Evolutionary conservation across 1,284 basidiomycete species (phyloP).

Genomic region (Apiotrichum gracile): DNA sequence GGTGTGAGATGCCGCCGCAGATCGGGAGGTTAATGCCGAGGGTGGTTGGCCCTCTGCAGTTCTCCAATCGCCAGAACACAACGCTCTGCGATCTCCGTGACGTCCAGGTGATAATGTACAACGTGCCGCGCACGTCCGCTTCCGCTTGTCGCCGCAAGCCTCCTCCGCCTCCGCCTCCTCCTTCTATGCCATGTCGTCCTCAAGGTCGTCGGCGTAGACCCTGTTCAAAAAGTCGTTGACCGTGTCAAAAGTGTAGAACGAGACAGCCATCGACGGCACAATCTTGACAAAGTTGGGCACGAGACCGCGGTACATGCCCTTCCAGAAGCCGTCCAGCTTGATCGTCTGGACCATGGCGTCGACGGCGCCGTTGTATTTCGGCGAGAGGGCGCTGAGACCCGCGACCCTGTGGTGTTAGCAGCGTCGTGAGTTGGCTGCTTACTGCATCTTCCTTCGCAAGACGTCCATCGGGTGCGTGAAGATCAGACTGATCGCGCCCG

Average conservation of each 20-base stretch:
- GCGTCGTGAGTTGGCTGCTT: slow-evolving; percentile 38
- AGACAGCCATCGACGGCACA: slow-evolving; percentile 83
- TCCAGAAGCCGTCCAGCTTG: slow-evolving; percentile 61
- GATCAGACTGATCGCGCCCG: slow-evolving; percentile 74
- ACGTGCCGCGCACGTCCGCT: too few species aligned
- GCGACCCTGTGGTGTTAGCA: slow-evolving; percentile 44
- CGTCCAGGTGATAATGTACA: too few species aligned
- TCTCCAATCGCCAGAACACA: too few species aligned
- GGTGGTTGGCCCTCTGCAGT: too few species aligned
- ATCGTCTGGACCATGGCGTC: slow-evolving; percentile 69
- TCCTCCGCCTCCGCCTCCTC: neutral
- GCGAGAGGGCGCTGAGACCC: slow-evolving; percentile 65
- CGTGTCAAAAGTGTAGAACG: slow-evolving; percentile 50
- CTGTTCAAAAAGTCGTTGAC: slow-evolving; percentile 38
- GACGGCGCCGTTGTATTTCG: slow-evolving; percentile 67
- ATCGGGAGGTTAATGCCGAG: too few species aligned
- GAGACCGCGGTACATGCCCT: slow-evolving; percentile 60
- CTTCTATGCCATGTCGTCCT: slow-evolving; percentile 7
- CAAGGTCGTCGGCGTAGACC: slow-evolving; percentile 18
- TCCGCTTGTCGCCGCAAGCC: too few species aligned
- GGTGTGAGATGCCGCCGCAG: too few species aligned
- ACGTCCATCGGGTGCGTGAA: slow-evolving; percentile 96
- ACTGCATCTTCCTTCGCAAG: slow-evolving; percentile 89
- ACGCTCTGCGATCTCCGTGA: too few species aligned
- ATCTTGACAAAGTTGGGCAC: slow-evolving; percentile 85